phyloP scores from a whole-genome alignment of 164 flowering plant species.

The Vitis cinerea region DNA sequence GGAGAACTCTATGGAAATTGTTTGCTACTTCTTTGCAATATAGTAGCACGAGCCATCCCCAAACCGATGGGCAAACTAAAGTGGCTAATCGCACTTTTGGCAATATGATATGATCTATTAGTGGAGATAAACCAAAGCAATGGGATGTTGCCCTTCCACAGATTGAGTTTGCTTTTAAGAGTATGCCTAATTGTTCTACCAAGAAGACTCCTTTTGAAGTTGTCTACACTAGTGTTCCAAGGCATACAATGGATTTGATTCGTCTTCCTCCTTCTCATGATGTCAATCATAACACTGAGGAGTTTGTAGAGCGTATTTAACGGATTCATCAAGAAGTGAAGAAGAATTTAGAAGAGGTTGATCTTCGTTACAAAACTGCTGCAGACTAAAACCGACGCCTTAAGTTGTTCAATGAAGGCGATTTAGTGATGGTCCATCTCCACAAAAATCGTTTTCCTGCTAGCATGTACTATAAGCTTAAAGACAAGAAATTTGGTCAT shows the following conservation, averaged over 20 bases:
- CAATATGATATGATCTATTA: neutral
- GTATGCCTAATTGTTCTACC: neutral
- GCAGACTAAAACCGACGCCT: neutral
- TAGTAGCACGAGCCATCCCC: neutral
- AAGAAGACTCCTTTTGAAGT: neutral
- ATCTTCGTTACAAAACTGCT: neutral
- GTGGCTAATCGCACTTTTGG: neutral
- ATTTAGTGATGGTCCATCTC: neutral
- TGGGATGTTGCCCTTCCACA: neutral
- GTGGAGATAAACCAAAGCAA: conserved; percentile 6
- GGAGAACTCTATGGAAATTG: neutral
- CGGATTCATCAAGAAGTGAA: neutral
- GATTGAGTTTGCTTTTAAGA: conserved; percentile 4
- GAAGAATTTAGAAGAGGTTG: neutral
- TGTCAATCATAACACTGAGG: neutral
- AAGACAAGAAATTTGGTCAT: too few relatives aligned
- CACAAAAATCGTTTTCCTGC: too few relatives aligned
- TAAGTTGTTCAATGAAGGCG: neutral
- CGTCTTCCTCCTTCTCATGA: neutral
- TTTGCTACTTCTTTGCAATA: neutral
- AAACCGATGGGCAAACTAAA: neutral
- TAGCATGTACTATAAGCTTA: too few relatives aligned
- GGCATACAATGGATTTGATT: neutral
- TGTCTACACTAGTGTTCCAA: neutral
- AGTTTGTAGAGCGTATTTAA: neutral